A percentile compares a stretch with the other conserved stretches of the same genome.
Evolutionary conservation across 2,329 filamentous ascomycete species (phyloP).

Genomic region (Aspergillus novoparasiticus): DNA sequence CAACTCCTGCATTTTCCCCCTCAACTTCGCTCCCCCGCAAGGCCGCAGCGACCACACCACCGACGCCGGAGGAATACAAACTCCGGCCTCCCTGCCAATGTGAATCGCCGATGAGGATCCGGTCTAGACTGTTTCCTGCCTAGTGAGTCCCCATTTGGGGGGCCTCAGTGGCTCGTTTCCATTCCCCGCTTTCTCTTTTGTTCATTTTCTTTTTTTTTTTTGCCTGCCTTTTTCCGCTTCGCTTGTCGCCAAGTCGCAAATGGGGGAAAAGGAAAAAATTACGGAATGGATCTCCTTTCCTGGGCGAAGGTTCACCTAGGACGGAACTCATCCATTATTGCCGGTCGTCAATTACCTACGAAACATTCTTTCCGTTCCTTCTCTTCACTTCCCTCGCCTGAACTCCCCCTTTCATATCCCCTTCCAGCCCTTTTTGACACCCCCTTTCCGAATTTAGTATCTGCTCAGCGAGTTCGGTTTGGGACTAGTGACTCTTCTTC

Average conservation of each 20-base stretch:
- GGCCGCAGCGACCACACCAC: background rate
- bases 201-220: background rate
- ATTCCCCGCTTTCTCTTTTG: slow-evolving; percentile 10
- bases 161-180: slow-evolving; percentile 1
- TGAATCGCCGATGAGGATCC: background rate
- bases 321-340: background rate
- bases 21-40: background rate
- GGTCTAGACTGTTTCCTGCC: background rate
- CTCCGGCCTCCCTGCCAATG: background rate
- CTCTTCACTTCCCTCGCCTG: slow-evolving; percentile 5
- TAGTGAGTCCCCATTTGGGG: background rate
- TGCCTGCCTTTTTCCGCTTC: background rate
- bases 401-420: background rate
- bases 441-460: slow-evolving; percentile 11
- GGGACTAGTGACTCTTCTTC: slow-evolving; percentile 12
- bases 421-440: background rate
- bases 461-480: slow-evolving; percentile 8
- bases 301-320: background rate
- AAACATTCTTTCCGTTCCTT: slow-evolving; percentile 2
- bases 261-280: background rate
- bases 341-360: background rate
- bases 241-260: slow-evolving; percentile 5
- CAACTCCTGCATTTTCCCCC: background rate
- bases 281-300: slow-evolving; percentile 1
- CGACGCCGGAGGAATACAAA: slow-evolving; percentile 2